Conservation (phyloP, 176 grass and related monocot species). For the Cocos nucifera region DNA sequence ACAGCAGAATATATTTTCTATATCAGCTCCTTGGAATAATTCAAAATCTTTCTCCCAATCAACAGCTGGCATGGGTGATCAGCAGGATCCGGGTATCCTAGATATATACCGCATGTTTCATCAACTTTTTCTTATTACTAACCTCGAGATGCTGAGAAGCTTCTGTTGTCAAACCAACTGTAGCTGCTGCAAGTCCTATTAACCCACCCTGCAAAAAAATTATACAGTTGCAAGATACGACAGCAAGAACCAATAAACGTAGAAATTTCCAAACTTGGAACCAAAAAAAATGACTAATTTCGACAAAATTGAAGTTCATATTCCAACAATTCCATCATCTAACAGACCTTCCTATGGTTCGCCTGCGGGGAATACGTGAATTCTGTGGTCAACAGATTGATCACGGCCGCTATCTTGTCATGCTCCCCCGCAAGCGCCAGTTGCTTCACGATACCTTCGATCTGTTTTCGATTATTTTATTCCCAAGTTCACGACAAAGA, state of each 20-base stretch:
- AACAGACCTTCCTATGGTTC: conserved; percentile 89
- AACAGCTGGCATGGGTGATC: too few relatives aligned
- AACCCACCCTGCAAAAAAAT: conserved; percentile 70
- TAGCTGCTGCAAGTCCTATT: conserved; percentile 88
- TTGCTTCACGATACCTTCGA: conserved; percentile 89
- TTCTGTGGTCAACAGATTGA: conserved; percentile 47
- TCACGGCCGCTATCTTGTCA: conserved; percentile 78
- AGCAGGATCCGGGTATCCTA: too few relatives aligned
- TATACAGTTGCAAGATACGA: too few relatives aligned
- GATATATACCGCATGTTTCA: too few relatives aligned
- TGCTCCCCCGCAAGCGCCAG: conserved; percentile 65
- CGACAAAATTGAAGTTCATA: too few relatives aligned
- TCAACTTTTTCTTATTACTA: neutral
- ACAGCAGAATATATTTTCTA: too few relatives aligned
- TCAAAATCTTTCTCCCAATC: too few relatives aligned
- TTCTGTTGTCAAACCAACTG: conserved; percentile 81
- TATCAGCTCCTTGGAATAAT: too few relatives aligned
- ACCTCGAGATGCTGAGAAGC: conserved; percentile 90
- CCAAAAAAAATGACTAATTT: too few relatives aligned
- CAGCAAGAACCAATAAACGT: too few relatives aligned
- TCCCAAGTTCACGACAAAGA: neutral
- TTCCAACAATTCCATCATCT: neutral
- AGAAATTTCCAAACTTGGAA: too few relatives aligned
- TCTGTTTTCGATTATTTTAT: conserved; percentile 27
- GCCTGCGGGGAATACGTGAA: conserved; percentile 64